Base-by-base conservation (phyloP, 495 filamentous ascomycete genomes). In the Penicillium canariense region DNA sequence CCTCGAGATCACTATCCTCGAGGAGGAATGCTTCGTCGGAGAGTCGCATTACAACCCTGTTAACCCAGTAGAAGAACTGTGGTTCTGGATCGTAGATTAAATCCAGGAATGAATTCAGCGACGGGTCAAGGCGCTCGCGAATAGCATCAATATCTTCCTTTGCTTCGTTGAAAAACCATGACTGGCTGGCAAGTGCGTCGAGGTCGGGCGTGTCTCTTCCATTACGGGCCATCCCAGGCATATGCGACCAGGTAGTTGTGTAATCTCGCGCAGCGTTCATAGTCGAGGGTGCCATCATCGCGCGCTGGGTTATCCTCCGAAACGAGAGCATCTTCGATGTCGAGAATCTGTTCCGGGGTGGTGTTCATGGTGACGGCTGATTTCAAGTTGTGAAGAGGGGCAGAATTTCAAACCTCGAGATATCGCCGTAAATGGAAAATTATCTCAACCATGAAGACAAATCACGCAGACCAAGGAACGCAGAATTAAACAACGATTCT, bases 241-340 rank as follows among this genome's bases (percentile, higher is more conserved):
- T 71, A 67, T 30, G 63, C 52, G 18, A 71, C 59, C 18, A 78
- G 55, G 30, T 71, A 65, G 48, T 77, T 78, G 55, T 76, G 74
- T 18, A 78, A 52, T 46, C 65, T 66, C 9, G 73, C 72, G 42
- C 75, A 78, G 47, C 74, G 61, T 39, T 60, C 59, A 51, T 63
- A 61, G 48, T 76, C 71, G 38, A 78, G 55, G 2, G 54, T 58
- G 18, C 46, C 51, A 1, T 67, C 47, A 43, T 69, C 55, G 27
- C 64, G 68, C 2, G 63, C 42, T 28, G 70, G 68, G 43, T 68
- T 67, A 0, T 60, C 50, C 1, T 50, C 48, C 0, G 72, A 64
- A 8, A 73, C 69, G n/a, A 65, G 61, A 52, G 59, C 56, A 25
- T 57, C 47, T 28, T 67, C 48, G 15, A 73, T 62, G 31, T 65